Base-by-base conservation (phyloP, 2,329 filamentous ascomycete genomes). In the Dothistroma septosporum region DNA sequence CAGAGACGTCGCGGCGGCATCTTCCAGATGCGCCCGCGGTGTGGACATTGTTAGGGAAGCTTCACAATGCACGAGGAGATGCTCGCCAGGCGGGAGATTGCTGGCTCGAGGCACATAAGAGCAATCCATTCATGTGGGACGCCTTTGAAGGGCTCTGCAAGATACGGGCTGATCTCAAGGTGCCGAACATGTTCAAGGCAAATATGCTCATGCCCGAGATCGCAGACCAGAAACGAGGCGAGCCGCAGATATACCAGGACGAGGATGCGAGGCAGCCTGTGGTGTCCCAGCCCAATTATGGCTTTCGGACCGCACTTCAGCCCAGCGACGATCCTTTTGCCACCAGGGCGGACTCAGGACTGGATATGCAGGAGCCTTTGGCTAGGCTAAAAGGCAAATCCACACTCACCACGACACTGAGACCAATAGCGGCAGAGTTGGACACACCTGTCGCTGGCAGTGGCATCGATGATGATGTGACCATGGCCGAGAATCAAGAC, bases 51-150 rank as follows among this genome's bases (percentile, higher is more conserved):
- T 81, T 96, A 32, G 94, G 91, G 28, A 96, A 95, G 76, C 80
- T 99, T 31, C 93, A 92, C 78, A 86, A 89, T 53, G 90, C 85
- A 2, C 88, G 94, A 69, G 89, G 83, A 63, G 85, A 96, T 68
- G 83, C 90, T 69, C 89, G 89, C 70, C 92, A 90, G 75, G 92
- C 94, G 8, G 86, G 93, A 16, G 85, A 89, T 66, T 91, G 86
- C 74, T 97, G 94, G 72, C 91, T 96, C 67, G 91, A 95, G 62
- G 86, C 92, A 6, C 79, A 99, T 69, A 95, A 92, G 76, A 76
- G 87, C 58, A 99, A 97, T 71, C 92, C 94, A 1, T 93, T 97
- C 76, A 94, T 96, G 85, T 99, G 94, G 94, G 94, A 99, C 79
- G 92, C 93, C 0, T 97, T 97, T 70, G 87, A 88, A 22, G 88